These are phyloP conservation scores for Candida schatavii DNA, from an alignment of 805 yeast genomes.

Conservation along the genomic window DNA sequence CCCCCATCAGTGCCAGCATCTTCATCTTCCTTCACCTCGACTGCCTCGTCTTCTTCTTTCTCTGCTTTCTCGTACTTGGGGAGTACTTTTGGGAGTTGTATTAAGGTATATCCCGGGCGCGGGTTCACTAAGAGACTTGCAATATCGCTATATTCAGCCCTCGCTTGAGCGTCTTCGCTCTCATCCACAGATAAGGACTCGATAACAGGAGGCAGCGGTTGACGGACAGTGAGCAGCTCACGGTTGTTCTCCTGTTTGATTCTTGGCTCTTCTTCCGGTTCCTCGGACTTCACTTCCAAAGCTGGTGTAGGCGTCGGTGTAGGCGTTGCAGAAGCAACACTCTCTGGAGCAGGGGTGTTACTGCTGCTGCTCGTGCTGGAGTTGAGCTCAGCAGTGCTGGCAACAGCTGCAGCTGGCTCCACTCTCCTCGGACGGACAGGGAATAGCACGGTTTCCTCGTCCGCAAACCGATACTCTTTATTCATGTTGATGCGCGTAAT, in stretches of 20 bases:
- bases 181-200: constrained; percentile 23
- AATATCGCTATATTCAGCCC: constrained; percentile 29
- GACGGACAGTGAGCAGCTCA: background rate
- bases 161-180: constrained; percentile 28
- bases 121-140: constrained; percentile 19
- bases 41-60: constrained; percentile 7
- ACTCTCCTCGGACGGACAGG: constrained; percentile 69
- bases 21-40: constrained; percentile 8
- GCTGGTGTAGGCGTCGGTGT: background rate
- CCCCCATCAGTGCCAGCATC: constrained; percentile 3
- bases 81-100: constrained; percentile 50
- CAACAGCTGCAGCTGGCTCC: constrained; percentile 32
- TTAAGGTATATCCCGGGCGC: constrained; percentile 26
- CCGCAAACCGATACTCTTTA: constrained; percentile 51
- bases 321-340: background rate
- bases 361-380: constrained; percentile 2
- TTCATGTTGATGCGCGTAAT: constrained; percentile 59
- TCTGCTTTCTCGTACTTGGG: constrained; percentile 30
- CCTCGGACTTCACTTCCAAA: background rate
- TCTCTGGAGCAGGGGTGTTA: constrained; percentile 5
- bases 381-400: constrained; percentile 3
- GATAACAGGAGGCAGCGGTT: background rate
- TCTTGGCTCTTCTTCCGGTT: background rate
- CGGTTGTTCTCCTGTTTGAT: background rate
- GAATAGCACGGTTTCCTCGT: constrained; percentile 54